Conservation (phyloP, 495 filamentous ascomycete species). For the Pseudoneurospora amorphoporcata region DNA sequence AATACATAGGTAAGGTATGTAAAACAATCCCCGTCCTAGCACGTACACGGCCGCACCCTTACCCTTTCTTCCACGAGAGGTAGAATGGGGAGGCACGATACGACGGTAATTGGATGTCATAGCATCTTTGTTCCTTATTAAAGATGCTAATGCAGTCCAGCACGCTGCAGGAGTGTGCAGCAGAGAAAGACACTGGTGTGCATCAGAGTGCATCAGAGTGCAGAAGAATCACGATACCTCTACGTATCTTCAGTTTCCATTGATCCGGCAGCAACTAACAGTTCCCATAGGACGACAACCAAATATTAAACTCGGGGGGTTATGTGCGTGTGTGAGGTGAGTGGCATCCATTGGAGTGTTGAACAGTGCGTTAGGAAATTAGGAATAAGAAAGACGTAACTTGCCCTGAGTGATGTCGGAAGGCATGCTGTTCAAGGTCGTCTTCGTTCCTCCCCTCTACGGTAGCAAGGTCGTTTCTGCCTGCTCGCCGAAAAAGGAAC, state of each 20-base stretch:
- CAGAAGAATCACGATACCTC: neutral
- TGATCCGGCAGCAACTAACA: neutral
- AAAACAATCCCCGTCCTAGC: neutral
- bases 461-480: neutral
- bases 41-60: neutral
- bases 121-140: neutral
- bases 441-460: neutral
- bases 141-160: neutral
- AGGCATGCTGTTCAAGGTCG: neutral
- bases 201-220: neutral
- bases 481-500: neutral
- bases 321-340: neutral
- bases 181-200: neutral
- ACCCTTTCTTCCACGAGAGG: neutral
- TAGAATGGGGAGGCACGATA: neutral
- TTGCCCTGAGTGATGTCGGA: neutral
- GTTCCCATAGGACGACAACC: neutral
- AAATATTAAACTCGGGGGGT: neutral
- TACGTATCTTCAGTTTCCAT: neutral
- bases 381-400: neutral
- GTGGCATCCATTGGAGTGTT: neutral
- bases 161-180: neutral
- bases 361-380: neutral
- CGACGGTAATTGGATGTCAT: neutral
- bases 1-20: neutral